Evolutionary conservation across 345 rosid species (phyloP).

Genomic region (Hevea brasiliensis): DNA sequence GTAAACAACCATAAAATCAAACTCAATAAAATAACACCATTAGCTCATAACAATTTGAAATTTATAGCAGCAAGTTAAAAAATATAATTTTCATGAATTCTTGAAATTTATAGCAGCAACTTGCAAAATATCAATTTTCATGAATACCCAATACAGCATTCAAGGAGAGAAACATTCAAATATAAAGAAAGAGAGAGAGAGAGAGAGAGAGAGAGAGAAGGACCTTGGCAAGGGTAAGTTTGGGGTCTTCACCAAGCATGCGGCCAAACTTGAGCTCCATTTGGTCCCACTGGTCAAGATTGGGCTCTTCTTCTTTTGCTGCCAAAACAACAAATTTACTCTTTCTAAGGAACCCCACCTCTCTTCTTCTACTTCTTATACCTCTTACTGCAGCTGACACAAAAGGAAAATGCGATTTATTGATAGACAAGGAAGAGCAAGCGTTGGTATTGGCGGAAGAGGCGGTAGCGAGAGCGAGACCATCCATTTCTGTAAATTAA

Average conservation of each 20-base stretch:
- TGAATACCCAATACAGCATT: background rate
- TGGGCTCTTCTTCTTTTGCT: constrained; percentile 53
- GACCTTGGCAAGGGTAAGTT: constrained; percentile 91
- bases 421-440: constrained; percentile 25
- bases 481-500: constrained; percentile 49
- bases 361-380: constrained; percentile 16
- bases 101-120: background rate
- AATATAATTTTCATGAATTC: background rate
- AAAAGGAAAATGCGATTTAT: constrained; percentile 22
- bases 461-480: constrained; percentile 45
- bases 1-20: background rate
- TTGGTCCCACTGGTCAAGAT: constrained; percentile 67
- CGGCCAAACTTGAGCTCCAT: constrained; percentile 95
- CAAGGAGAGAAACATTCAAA: background rate
- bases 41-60: background rate
- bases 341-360: constrained; percentile 27
- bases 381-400: constrained; percentile 20
- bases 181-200: background rate
- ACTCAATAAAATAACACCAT: constrained; percentile 1
- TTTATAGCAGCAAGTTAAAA: background rate
- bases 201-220: background rate
- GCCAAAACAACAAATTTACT: constrained; percentile 48
- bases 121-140: background rate
- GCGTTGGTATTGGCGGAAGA: constrained; percentile 20
- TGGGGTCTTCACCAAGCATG: constrained; percentile 88